These are phyloP conservation scores for Neurospora tetrasperma DNA, from an alignment of 495 filamentous ascomycete species.

Conservation along the genomic window DNA sequence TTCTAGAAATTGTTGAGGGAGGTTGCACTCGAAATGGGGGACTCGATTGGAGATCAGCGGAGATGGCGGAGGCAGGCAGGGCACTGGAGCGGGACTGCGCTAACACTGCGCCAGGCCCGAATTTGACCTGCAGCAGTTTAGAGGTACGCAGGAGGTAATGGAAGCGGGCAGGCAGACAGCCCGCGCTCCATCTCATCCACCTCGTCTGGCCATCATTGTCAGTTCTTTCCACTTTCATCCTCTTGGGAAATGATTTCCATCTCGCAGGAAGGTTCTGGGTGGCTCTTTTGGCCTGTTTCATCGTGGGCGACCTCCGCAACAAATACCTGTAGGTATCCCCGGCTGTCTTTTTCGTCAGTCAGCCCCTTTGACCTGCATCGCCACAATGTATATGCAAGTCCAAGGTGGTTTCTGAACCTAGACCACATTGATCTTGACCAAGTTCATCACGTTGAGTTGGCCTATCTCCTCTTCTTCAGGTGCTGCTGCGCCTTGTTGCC, in stretches of 20 bases:
- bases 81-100: neutral
- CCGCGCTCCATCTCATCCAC: neutral
- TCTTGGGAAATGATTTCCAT: neutral
- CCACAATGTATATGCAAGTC: neutral
- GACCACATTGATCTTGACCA: neutral
- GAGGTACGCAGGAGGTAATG: too few relatives aligned
- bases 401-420: neutral
- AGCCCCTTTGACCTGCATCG: neutral
- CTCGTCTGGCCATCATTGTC: too few relatives aligned
- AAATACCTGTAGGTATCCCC: neutral
- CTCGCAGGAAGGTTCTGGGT: neutral
- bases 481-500: neutral
- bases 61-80: neutral
- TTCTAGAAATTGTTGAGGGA: neutral
- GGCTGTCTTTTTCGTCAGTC: neutral
- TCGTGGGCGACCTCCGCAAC: neutral
- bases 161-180: neutral
- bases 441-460: neutral
- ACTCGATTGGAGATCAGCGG: neutral
- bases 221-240: neutral
- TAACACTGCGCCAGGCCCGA: neutral
- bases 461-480: neutral
- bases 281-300: neutral
- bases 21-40: neutral
- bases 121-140: too few relatives aligned